Evolutionary conservation across 805 yeast genomes (phyloP), one percentile per base, ranked within the genome.

Genomic region (Candida rishiriensis): DNA sequence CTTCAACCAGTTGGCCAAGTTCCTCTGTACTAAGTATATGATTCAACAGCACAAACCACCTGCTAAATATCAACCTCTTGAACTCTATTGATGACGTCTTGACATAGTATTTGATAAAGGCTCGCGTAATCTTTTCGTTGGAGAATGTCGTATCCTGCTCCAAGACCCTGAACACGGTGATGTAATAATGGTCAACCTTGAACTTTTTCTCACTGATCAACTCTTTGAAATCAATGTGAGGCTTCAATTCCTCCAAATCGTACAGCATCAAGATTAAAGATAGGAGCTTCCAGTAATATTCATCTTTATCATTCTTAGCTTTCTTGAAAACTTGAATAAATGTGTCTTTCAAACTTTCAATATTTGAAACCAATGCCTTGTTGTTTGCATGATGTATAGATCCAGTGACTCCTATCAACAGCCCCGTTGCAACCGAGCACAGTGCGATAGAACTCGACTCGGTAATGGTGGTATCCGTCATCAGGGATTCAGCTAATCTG

Each of bases 21-120:
- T 67, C 59, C 0, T 61, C 55, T 12, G 36, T 36, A 9, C 53
- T 60, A 34, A 51, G 75, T 68, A 38, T 63, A 49, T 6, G 46
- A 38, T 51, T 76, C 66, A 34, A 72, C 43, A 83, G 46, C 1
- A 81, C 73, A 34, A 72, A 54, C 88, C 88, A 84, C 53, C 87
- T 75, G 10, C 54, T 49, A 41, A 81, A 69, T 0, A 70, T 42
- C 12, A 55, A 43, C 31, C 46, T 28, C 9, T 66, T 42, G 40
- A 60, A 47, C 1, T 43, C 41, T 1, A 17, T 6, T 1, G 43
- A 15, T 2, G 57, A 38, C 7, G 40, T 48, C 14, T 47, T 39
- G 12, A 64, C 52, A 30, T 18, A 30, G 43, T 50, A 62, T 6
- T 46, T 40, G n/a, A 68, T 39, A 40, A 70, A 67, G 1, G 46